phyloP scores from a whole-genome alignment of 768 basidiomycete genomes.

The Tylopilus rubrobrunneus region DNA sequence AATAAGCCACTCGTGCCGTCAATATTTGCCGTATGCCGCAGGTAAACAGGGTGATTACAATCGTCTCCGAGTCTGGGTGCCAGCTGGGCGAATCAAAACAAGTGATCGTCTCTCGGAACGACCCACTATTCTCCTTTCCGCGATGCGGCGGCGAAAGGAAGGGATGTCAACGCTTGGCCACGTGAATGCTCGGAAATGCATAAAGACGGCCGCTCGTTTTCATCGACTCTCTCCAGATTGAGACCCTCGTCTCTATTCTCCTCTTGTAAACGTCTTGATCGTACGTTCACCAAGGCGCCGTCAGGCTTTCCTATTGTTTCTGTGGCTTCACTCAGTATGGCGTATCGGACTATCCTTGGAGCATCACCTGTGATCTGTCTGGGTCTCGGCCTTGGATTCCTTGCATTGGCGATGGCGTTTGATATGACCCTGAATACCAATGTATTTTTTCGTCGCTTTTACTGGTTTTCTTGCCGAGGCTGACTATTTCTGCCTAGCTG shows the following conservation, averaged over 20 bases:
- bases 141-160: conserved; percentile 9
- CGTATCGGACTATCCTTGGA: conserved; percentile 3
- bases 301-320: neutral
- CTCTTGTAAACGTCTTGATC: neutral
- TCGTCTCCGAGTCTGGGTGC: conserved; percentile 1
- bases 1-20: neutral
- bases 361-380: conserved; percentile 9
- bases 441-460: conserved; percentile 7
- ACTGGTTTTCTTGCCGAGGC: neutral
- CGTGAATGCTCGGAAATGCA: conserved; percentile 9
- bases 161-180: conserved; percentile 10
- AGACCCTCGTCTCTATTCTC: neutral
- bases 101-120: neutral
- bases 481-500: conserved; percentile 12
- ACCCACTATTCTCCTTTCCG: neutral
- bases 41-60: neutral
- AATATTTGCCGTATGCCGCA: neutral
- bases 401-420: conserved; percentile 19
- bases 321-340: conserved; percentile 3
- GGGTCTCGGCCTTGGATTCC: conserved; percentile 10
- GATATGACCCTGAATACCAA: conserved; percentile 24
- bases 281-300: neutral
- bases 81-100: conserved; percentile 16
- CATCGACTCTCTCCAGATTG: neutral
- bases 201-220: conserved; percentile 8